Evolutionary conservation across 495 filamentous ascomycete species (phyloP).

Genomic region (Penicillium odoratum): DNA sequence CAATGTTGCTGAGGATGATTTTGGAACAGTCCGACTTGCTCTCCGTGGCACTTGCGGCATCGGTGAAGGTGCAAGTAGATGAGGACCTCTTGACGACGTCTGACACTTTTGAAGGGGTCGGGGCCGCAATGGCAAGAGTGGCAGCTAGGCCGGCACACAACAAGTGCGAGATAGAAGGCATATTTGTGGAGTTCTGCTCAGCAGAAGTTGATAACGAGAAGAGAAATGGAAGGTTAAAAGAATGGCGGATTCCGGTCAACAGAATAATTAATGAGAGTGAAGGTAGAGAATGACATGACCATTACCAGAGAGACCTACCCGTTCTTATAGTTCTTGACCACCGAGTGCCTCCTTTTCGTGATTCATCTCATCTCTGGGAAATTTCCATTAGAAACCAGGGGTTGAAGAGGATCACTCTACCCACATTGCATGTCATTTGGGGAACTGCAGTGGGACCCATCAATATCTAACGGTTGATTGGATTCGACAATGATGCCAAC

Average conservation of each 20-base stretch:
- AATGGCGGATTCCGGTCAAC: conserved; percentile 2
- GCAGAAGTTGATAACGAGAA: not conserved
- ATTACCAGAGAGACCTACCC: not conserved
- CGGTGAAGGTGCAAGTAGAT: conserved; percentile 50
- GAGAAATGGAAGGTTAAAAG: not conserved
- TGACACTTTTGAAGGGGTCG: conserved; percentile 32
- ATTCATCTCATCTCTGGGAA: not conserved
- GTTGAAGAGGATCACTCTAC: not conserved
- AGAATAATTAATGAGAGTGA: not conserved
- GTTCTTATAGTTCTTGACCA: not conserved
- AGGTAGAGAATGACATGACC: not conserved
- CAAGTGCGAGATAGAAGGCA: not conserved
- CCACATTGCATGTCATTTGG: not conserved
- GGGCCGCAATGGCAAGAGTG: conserved; percentile 23
- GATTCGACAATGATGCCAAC: not conserved
- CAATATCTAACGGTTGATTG: not conserved
- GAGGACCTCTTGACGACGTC: conserved; percentile 40
- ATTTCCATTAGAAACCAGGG: not conserved
- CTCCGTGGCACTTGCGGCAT: conserved; percentile 40
- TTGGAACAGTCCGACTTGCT: conserved; percentile 52
- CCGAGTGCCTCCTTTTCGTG: not conserved
- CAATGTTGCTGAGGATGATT: conserved; percentile 48
- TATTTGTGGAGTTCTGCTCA: not conserved
- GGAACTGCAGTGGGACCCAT: not conserved
- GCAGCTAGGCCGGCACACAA: conserved; percentile 16